Percentiles rank a stretch among this genome's conserved stretches.
Evolutionary conservation across 2,329 filamentous ascomycete genomes (phyloP).

Genomic region (Metarhizium humberi): DNA sequence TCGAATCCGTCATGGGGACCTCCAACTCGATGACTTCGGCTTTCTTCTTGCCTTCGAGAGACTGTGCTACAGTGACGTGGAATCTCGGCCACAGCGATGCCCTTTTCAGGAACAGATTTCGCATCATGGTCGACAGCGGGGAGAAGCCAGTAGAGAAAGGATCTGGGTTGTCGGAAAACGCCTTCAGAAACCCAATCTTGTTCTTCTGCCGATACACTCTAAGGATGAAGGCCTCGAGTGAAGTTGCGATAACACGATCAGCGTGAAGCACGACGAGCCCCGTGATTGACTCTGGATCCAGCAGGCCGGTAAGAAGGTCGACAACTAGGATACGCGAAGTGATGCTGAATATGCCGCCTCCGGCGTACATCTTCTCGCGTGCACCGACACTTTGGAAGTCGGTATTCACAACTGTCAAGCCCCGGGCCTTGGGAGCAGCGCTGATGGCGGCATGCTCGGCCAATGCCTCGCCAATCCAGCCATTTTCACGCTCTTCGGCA

Average conservation of each 20-base stretch:
- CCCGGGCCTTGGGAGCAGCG: conserved; percentile 69
- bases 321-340: conserved; percentile 93
- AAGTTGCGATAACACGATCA: conserved; percentile 77
- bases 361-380: conserved; percentile 83
- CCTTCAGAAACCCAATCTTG: conserved; percentile 87
- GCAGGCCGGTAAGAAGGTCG: conserved; percentile 74
- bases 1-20: conserved; percentile 88
- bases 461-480: conserved; percentile 91
- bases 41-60: conserved; percentile 83
- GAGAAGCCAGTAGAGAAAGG: conserved; percentile 83
- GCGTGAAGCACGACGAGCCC: conserved; percentile 83
- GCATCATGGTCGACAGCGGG: conserved; percentile 81
- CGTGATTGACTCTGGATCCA: conserved; percentile 77
- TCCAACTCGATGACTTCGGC: conserved; percentile 96
- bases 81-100: conserved; percentile 89
- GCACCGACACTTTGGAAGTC: conserved; percentile 81
- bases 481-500: conserved; percentile 87
- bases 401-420: conserved; percentile 86
- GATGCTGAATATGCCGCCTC: conserved; percentile 88
- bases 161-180: conserved; percentile 89
- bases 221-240: conserved; percentile 88
- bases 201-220: conserved; percentile 92
- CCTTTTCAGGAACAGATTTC: conserved; percentile 79
- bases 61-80: conserved; percentile 80
- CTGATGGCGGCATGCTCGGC: conserved; percentile 93